Evolutionary conservation across 2,329 filamentous ascomycete species (phyloP).

Genomic region (Fusarium sp.): DNA sequence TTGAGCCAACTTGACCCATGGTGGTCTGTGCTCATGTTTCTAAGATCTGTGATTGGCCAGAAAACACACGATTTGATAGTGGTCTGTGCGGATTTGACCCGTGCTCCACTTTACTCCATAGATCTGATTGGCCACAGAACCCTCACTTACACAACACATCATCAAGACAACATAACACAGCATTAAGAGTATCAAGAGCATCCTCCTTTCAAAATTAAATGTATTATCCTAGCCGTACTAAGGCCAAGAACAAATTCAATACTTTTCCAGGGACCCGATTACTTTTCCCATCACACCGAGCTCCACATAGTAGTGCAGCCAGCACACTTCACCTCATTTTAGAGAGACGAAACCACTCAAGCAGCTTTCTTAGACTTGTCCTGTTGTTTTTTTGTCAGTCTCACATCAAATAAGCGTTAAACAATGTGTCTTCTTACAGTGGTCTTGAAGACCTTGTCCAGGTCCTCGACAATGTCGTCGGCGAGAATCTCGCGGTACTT

Average conservation of each 20-base stretch:
- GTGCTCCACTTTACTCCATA: not conserved
- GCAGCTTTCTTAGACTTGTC: not conserved
- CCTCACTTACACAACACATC: not conserved
- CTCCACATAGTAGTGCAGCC: not conserved
- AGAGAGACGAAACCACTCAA: not conserved
- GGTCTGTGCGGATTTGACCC: not conserved
- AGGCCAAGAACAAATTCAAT: not conserved
- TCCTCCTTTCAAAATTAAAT: not conserved
- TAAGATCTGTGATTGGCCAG: constrained; percentile 8
- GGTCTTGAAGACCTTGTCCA: constrained; percentile 23
- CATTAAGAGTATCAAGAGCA: not conserved
- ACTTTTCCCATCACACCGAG: not conserved
- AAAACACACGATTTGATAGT: not conserved
- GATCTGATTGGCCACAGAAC: not conserved
- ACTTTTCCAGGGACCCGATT: not conserved
- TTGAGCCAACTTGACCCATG: not conserved
- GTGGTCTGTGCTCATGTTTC: not conserved
- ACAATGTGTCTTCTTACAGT: not conserved
- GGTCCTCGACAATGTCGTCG: constrained; percentile 12
- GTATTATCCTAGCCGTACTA: not conserved
- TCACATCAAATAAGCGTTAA: not conserved
- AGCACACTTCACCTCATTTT: not conserved
- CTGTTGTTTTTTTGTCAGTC: not conserved
- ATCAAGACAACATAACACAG: not conserved
- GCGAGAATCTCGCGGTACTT: constrained; percentile 28